These are phyloP conservation scores for Erodium moschatum DNA, from an alignment of 441 rosid genomes.

Conservation along the genomic window DNA sequence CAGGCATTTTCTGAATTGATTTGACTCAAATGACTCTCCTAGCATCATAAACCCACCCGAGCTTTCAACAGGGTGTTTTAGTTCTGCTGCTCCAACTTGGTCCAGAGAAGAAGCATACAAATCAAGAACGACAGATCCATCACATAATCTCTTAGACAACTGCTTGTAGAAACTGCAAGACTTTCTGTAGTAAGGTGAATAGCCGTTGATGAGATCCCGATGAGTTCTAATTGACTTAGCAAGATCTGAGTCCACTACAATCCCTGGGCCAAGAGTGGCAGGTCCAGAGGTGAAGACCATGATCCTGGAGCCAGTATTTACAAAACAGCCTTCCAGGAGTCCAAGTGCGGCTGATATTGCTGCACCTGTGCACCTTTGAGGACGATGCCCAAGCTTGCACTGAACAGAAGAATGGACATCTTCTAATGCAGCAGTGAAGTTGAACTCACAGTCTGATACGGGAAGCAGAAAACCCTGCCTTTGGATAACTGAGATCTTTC, in stretches of 20 bases:
- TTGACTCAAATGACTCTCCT: conserved; percentile 74
- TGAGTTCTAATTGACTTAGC: conserved; percentile 63
- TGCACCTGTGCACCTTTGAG: conserved; percentile 70
- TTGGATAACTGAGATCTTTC: conserved; percentile 38
- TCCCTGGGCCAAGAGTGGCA: conserved; percentile 78
- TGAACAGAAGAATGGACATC: conserved; percentile 41
- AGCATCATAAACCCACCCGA: conserved; percentile 85
- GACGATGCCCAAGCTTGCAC: conserved; percentile 50
- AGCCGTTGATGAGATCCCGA: conserved; percentile 60
- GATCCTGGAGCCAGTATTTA: conserved; percentile 58
- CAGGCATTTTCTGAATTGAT: conserved; percentile 64
- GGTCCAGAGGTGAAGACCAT: conserved; percentile 94
- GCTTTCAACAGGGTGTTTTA: conserved; percentile 58
- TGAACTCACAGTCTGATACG: conserved; percentile 68
- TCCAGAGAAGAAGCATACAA: conserved; percentile 88
- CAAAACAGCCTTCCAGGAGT: conserved; percentile 60
- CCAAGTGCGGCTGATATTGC: conserved; percentile 71
- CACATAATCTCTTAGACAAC: conserved; percentile 47
- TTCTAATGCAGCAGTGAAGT: conserved; percentile 60
- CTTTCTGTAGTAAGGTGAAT: conserved; percentile 41
- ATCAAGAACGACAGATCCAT: conserved; percentile 62
- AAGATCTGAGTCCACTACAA: conserved; percentile 52
- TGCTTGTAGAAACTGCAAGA: conserved; percentile 55
- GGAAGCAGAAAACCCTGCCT: conserved; percentile 76
- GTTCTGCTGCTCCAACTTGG: conserved; percentile 79